These are phyloP conservation scores for Pistacia integerrima DNA, from an alignment of 345 rosid genomes.

Conservation along the genomic window DNA sequence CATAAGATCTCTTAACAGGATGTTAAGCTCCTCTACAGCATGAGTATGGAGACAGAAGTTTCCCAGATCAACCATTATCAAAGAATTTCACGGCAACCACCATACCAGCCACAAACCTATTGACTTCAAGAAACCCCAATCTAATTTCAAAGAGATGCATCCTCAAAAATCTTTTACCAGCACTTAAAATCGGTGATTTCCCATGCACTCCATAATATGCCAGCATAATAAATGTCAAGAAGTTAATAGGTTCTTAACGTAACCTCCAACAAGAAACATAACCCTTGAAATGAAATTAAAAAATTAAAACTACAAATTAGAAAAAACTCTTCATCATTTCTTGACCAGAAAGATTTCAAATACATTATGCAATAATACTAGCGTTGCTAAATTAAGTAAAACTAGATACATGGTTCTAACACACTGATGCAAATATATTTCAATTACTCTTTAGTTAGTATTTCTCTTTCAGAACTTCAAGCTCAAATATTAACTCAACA, in stretches of 20 bases:
- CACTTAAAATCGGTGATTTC: background rate
- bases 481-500: constrained; percentile 16
- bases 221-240: background rate
- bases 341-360: constrained; percentile 2
- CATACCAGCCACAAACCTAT: background rate
- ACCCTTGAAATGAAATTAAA: background rate
- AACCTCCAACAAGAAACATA: background rate
- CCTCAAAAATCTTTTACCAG: background rate
- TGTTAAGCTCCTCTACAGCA: too few relatives aligned
- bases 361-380: background rate
- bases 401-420: constrained; percentile 1
- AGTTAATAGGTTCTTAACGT: background rate
- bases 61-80: background rate
- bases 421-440: background rate
- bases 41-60: too few relatives aligned
- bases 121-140: background rate
- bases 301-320: background rate
- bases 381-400: background rate
- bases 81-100: background rate
- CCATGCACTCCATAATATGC: background rate
- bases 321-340: background rate
- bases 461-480: constrained; percentile 11
- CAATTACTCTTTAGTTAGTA: constrained; percentile 8
- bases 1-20: too few relatives aligned
- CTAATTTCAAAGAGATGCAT: background rate